Conservation (phyloP, 2,329 filamentous ascomycete genomes). For the Elsinoe australis region DNA sequence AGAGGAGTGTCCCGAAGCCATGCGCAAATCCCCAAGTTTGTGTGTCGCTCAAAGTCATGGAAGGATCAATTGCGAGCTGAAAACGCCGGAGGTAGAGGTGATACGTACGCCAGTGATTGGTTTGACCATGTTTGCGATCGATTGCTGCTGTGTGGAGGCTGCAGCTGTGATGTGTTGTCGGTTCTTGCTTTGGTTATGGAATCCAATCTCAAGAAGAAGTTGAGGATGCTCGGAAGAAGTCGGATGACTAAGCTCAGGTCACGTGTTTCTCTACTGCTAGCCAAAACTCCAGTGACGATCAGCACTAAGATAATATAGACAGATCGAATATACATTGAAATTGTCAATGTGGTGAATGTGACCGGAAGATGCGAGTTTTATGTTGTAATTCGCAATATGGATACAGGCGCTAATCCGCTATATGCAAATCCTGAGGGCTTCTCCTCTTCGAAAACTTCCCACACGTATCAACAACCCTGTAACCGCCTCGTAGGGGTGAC, state of each 20-base stretch:
- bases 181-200: not conserved
- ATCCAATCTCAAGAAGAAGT: conserved; percentile 6
- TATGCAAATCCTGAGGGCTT: too few species aligned
- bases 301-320: too few species aligned
- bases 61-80: not conserved
- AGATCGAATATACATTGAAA: too few species aligned
- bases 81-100: not conserved
- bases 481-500: too few species aligned
- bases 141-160: not conserved
- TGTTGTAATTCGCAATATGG: too few species aligned
- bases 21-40: conserved; percentile 16
- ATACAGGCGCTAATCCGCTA: too few species aligned
- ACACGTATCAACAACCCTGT: too few species aligned
- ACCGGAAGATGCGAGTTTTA: too few species aligned
- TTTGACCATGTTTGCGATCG: conserved; percentile 32
- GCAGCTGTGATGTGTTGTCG: not conserved
- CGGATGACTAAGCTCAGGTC: conserved; percentile 10
- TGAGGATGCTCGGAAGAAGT: conserved; percentile 7
- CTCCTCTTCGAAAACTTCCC: too few species aligned
- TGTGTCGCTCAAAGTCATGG: not conserved
- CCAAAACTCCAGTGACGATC: too few species aligned
- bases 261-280: not conserved
- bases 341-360: too few species aligned
- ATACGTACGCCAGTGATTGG: conserved; percentile 45
- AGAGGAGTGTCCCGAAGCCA: not conserved